Conservation (phyloP, 495 filamentous ascomycete species). For the Tetracladium marchalianum region DNA sequence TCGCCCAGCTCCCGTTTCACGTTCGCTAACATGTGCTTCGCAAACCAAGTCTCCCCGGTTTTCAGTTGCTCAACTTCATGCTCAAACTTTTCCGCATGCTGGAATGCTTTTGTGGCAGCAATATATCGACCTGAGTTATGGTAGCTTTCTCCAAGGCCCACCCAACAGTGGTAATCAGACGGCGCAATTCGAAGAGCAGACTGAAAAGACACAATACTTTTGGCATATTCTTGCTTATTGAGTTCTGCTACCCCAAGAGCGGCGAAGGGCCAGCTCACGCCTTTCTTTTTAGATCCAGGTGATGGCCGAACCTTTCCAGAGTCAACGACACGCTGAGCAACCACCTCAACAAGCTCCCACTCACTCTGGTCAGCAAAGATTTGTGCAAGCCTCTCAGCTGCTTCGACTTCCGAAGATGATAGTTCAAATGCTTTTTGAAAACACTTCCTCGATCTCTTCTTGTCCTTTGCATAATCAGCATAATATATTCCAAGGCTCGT, state of each 20-base stretch:
- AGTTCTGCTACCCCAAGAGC: conserved; percentile 92
- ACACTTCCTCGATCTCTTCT: conserved; percentile 71
- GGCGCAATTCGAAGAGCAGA: conserved; percentile 77
- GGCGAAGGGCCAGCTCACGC: conserved; percentile 93
- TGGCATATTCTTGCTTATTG: conserved; percentile 83
- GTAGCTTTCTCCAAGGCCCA: conserved; percentile 92
- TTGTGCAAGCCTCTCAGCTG: conserved; percentile 77
- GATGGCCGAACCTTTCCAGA: conserved; percentile 82
- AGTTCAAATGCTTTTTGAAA: conserved; percentile 97
- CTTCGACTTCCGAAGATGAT: conserved; percentile 75
- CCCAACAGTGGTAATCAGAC: conserved; percentile 85
- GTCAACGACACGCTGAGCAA: conserved; percentile 84
- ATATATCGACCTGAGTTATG: conserved; percentile 88
- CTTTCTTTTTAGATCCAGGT: conserved; percentile 83
- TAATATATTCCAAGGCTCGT: conserved; percentile 94
- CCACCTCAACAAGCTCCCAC: conserved; percentile 91
- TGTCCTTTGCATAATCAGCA: conserved; percentile 81
- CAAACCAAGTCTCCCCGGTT: conserved; percentile 70
- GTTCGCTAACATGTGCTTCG: conserved; percentile 94
- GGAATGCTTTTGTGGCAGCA: conserved; percentile 83
- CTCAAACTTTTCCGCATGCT: conserved; percentile 65
- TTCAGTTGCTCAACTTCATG: conserved; percentile 36
- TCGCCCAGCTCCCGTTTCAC: conserved; percentile 85
- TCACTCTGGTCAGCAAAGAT: conserved; percentile 82
- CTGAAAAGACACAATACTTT: conserved; percentile 86